Conservation (phyloP, 179 eudicot species). For the Carnegiea gigantea region DNA sequence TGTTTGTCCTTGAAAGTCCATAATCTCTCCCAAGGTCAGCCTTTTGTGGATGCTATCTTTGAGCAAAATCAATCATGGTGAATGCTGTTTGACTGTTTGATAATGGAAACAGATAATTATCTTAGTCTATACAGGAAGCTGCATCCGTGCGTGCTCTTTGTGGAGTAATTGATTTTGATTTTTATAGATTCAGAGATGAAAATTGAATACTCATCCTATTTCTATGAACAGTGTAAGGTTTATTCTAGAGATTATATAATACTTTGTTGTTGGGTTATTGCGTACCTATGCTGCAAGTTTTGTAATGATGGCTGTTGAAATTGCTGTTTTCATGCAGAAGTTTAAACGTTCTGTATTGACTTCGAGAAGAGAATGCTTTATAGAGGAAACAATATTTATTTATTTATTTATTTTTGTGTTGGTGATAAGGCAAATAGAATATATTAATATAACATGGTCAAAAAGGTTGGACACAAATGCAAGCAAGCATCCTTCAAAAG, state of each 20-base stretch:
- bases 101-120: neutral
- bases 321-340: neutral
- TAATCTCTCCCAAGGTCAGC: too few relatives aligned
- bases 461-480: too few relatives aligned
- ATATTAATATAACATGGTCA: too few relatives aligned
- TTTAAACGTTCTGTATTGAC: neutral
- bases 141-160: neutral
- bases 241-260: too few relatives aligned
- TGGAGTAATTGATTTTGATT: neutral
- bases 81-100: too few relatives aligned
- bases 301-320: neutral
- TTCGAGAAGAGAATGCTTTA: neutral
- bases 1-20: too few relatives aligned
- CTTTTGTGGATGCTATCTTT: neutral
- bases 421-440: too few relatives aligned
- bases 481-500: too few relatives aligned
- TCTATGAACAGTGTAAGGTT: neutral
- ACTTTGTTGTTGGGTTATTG: neutral
- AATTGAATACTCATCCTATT: neutral
- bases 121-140: neutral
- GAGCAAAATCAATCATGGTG: too few relatives aligned
- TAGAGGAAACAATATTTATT: too few relatives aligned
- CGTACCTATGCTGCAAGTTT: neutral
- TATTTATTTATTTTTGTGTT: too few relatives aligned
- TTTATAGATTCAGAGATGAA: conserved; percentile 1